Evolutionary conservation across 352 stramenopile genomes (phyloP), one percentile per base, ranked within the genome.

Genomic region (Elongisporangium undulatum): DNA sequence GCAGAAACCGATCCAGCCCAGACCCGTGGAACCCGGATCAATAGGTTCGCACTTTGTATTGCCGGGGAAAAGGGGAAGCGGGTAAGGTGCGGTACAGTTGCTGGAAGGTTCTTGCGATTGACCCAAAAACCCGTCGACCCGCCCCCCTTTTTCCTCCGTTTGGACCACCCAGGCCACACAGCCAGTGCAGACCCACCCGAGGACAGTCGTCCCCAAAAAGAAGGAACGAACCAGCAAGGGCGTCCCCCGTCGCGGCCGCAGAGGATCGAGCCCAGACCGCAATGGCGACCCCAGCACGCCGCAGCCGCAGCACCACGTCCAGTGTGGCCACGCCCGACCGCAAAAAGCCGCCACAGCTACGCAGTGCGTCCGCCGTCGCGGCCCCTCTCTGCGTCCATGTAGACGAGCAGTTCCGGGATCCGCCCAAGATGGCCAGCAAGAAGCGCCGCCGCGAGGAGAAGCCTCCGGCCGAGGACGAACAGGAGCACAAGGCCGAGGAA

Each of bases 401-500:
- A 12, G 34, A 45, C 34, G 34, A 45, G 34, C 34, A 45, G 34
- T 45, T 45, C 34, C 34, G 34, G 12, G 34, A 45, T 45, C 10
- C 34, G 34, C 34, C 34, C 12, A 45, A 45, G 34, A 45, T 45
- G 34, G 34, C 34, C 34, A 45, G 34, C 34, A 45, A 45, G 34
- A 45, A 45, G 34, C 34, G 34, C 34, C 34, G 34, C 56, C 62
- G 60, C 4, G 59, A 68, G 51, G 59, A 74, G 49, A 69, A 67
- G 38, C 65, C 70, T n/a, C 59, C 61, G 10, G 61, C 61, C 13
- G 55, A 66, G 49, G 50, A 51, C 41, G 53, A 51, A 13, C 61
- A 69, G 19, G 58, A 70, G 45, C 26, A 51, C 16, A 52, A 55
- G 19, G 64, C 55, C 49, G 62, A 59, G 53, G 71, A 61, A 24